Evolutionary conservation across 179 eudicot genomes (phyloP), one percentile per base, ranked within the genome.

Genomic region (Nepenthes alata): DNA sequence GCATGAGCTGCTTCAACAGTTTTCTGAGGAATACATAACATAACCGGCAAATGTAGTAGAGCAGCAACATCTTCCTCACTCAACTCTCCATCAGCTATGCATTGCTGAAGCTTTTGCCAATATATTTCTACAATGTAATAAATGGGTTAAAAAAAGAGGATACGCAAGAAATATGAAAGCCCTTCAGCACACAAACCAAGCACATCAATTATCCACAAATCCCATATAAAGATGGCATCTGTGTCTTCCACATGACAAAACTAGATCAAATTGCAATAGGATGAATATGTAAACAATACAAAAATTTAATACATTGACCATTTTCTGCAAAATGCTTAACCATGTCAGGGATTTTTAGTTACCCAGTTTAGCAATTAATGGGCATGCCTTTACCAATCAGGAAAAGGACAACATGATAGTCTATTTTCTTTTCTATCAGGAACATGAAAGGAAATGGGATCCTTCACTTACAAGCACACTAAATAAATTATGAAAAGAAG

Each of bases 1-100:
- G 86, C 88, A 80, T 93, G 96, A 64, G 84, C 80, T 66, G 82
- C 81, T 77, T 93, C 98, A 73, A 93, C 95, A 47, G 80, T 79
- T 71, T 83, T 76, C 71, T 84, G 87, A 36, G 85, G 88, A 72
- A 93, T 79, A 67, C 98, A 93, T 55, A 93, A 78, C 95, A 89
- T 72, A 58, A 93, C 80, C 71, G 86, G 86, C 61, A 86, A 65
- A 41, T 87, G 85, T 62, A 89, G 77, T 72, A 93, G 68, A 53
- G 87, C 75, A 62, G 85, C 75, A 52, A 86, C 95, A 69, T 80
- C 83, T 35, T 84, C 90, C 58, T 89, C 95, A 70, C 77, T 81
- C 65, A 93, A 84, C 75, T 84, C 88, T 57, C 96, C 91, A 63
- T 81, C 83, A 75, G 79, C 79, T 67, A 91, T 77, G 70, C 74